phyloP scores from a whole-genome alignment of 1,284 basidiomycete genomes.

The Stereum hirsutum region DNA sequence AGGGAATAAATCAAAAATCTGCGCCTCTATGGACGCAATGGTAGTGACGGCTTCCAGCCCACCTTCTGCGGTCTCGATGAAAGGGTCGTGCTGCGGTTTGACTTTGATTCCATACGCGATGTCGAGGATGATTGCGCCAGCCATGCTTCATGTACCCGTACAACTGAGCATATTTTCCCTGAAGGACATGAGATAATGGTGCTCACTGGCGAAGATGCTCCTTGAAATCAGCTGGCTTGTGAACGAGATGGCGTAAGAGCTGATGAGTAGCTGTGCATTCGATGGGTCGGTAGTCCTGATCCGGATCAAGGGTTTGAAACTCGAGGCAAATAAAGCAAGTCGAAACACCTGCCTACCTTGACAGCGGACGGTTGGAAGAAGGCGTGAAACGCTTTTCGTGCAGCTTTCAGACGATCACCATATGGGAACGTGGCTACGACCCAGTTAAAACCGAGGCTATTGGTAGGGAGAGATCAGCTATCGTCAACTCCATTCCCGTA shows the following conservation, averaged over 20 bases:
- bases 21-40: constrained; percentile 16
- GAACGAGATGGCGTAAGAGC: constrained; percentile 14
- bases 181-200: not conserved
- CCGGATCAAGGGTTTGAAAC: too few relatives aligned
- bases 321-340: too few relatives aligned
- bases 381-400: constrained; percentile 7
- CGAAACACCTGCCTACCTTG: too few relatives aligned
- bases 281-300: constrained; percentile 13
- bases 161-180: constrained; percentile 3
- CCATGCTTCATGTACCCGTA: constrained; percentile 16
- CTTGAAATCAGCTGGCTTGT: constrained; percentile 12
- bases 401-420: constrained; percentile 4
- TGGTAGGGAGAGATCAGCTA: not conserved
- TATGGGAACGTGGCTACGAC: constrained; percentile 7
- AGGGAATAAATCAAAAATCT: constrained; percentile 19
- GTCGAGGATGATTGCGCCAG: constrained; percentile 18
- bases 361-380: constrained; percentile 12
- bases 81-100: constrained; percentile 18
- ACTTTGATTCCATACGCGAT: constrained; percentile 21
- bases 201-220: constrained; percentile 8
- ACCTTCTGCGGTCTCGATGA: constrained; percentile 19
- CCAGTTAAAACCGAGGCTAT: constrained; percentile 16
- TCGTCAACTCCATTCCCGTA: too few relatives aligned
- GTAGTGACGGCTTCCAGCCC: constrained; percentile 16
- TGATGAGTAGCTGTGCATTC: constrained; percentile 12